Conservation (phyloP, 495 filamentous ascomycete species). For the Hypoxylon fuscum region DNA sequence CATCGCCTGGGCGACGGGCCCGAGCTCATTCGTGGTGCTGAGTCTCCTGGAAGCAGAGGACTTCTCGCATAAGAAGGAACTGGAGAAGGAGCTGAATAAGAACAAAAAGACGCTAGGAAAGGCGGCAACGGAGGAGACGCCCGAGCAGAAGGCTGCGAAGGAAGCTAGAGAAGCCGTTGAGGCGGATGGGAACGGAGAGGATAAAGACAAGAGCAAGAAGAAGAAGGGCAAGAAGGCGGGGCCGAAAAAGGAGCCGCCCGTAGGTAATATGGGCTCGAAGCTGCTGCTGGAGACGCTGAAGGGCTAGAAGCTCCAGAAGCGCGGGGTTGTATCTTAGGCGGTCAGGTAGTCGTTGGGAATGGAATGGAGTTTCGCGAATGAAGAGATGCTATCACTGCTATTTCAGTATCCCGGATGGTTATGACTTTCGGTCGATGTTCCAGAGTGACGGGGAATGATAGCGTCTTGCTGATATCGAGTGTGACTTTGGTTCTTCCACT, state of each 20-base stretch:
- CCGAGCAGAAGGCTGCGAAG: conserved; percentile 48
- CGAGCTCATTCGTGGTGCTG: conserved; percentile 82
- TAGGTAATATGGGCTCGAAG: conserved; percentile 65
- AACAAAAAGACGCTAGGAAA: conserved; percentile 60
- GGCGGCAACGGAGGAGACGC: conserved; percentile 56
- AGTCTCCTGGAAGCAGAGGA: conserved; percentile 80
- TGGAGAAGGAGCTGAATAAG: conserved; percentile 71
- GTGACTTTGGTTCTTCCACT: not conserved
- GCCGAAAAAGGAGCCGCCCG: conserved; percentile 41
- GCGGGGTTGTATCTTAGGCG: no score
- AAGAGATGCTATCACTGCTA: conserved; percentile 4
- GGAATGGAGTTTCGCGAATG: conserved; percentile 7
- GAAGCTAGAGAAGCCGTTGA: conserved; percentile 48
- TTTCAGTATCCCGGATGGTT: no score
- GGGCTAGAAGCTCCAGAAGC: conserved; percentile 11
- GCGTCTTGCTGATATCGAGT: not conserved
- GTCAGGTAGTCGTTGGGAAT: no score
- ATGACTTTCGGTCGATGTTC: not conserved
- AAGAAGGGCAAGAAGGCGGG: conserved; percentile 55
- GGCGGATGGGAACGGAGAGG: conserved; percentile 39
- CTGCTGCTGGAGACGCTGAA: conserved; percentile 61
- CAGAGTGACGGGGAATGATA: not conserved
- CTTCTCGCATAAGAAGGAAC: conserved; percentile 71
- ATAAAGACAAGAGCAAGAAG: conserved; percentile 43
- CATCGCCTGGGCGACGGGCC: conserved; percentile 85